phyloP scores from a whole-genome alignment of 495 filamentous ascomycete genomes.

The Lepraria neglecta region DNA sequence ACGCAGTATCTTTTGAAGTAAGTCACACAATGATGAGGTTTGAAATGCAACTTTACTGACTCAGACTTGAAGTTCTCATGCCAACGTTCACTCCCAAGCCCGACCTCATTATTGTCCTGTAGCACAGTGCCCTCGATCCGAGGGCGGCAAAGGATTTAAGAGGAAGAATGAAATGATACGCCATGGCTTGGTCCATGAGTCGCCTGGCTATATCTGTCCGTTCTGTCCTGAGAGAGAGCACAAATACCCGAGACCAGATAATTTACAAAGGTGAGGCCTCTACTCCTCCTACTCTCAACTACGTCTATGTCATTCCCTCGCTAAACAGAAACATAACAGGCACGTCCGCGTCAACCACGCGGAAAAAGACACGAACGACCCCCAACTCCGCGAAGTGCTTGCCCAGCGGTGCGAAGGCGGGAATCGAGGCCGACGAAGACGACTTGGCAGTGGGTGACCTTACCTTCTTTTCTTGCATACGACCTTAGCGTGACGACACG shows the following conservation, averaged over 20 bases:
- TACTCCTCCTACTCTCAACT: neutral
- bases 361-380: constrained; percentile 82
- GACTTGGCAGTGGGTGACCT: constrained; percentile 32
- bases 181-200: constrained; percentile 90
- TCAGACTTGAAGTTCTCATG: constrained; percentile 61
- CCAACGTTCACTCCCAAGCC: constrained; percentile 88
- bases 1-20: constrained; percentile 82
- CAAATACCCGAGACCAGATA: constrained; percentile 93
- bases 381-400: constrained; percentile 68
- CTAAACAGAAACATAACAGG: constrained; percentile 38
- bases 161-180: constrained; percentile 99
- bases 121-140: constrained; percentile 65
- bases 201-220: constrained; percentile 93
- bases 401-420: constrained; percentile 80
- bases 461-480: neutral
- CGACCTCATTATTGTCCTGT: constrained; percentile 90
- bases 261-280: constrained; percentile 76
- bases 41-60: constrained; percentile 8
- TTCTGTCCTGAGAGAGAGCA: constrained; percentile 96
- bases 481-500: constrained; percentile 5
- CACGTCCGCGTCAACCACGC: constrained; percentile 85
- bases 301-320: neutral
- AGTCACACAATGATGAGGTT: constrained; percentile 29
- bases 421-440: constrained; percentile 71
- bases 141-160: constrained; percentile 93